Base-by-base conservation (phyloP, 1,284 basidiomycete species). In the Malassezia vespertilionis region DNA sequence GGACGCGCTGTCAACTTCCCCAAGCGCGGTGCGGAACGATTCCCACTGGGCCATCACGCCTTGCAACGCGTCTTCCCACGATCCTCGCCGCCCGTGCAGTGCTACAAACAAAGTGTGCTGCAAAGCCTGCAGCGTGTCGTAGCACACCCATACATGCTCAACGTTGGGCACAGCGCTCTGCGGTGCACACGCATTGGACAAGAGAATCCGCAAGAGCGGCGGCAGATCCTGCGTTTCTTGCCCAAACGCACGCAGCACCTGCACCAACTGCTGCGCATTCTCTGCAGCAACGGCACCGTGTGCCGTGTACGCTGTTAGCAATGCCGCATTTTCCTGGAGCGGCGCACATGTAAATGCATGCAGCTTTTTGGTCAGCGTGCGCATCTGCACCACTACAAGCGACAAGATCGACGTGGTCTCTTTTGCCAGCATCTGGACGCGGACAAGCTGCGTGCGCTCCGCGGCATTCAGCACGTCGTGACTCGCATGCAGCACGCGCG, bases 311-410 rank as follows among this genome's bases (percentile, higher is more conserved):
- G 22, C 22, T 5, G 21, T 10, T 10, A 8, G 7, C 15, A 17
- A 17, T 10, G 22, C 5, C 9, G 8, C 2, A 17, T 18, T 17
- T 10, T n/a, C 5, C 22, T 21, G 33, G 12, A 11, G 4, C 7
- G 15, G 15, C 5, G 26, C 18, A 17, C 3, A 11, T 22, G 32
- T 2, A 14, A 9, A 77, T 65, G 26, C 54, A 34, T 32, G 75
- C 9, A 43, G 18, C 18, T 23, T 33, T 21, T 39, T 46, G 1
- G 44, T 33, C 7, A 46, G 37, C 15, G 24, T 37, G 22, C 44
- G 44, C 30, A 38, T 34, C 14, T 26, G 37, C 3, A 39, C 22
- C 17, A 40, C 31, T 14, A 46, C 20, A 12, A 20, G 12, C 4
- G 35, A 37, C 9, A 43, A 33, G 12, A 35, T 12, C 10, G 18